Percentiles rank a stretch among this genome's conserved stretches.
Conservation (phyloP, 2,329 filamentous ascomycete species). For the Dactylonectria macrodidyma region DNA sequence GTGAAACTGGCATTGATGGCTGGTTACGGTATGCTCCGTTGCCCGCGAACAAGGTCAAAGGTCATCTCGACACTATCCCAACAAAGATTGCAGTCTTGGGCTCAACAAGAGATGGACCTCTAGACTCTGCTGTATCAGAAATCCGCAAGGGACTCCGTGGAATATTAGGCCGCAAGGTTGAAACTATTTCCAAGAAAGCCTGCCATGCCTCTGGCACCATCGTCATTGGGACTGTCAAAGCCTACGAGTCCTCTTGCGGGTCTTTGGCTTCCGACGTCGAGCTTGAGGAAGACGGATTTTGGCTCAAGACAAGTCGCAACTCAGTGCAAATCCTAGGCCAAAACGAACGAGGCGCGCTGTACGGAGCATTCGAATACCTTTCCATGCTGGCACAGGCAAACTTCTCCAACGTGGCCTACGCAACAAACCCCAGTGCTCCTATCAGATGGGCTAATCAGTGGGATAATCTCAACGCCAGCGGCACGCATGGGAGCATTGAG, state of each 20-base stretch:
- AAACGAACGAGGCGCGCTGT: conserved; percentile 78
- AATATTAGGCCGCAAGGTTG: conserved; percentile 67
- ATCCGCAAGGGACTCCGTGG: conserved; percentile 69
- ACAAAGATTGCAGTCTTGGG: conserved; percentile 68
- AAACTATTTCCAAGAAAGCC: conserved; percentile 45
- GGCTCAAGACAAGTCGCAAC: conserved; percentile 63
- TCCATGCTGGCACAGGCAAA: conserved; percentile 73
- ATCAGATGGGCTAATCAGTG: conserved; percentile 82
- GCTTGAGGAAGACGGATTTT: conserved; percentile 73
- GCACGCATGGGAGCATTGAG: conserved; percentile 69
- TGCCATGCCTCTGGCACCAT: conserved; percentile 23
- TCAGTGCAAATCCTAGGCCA: conserved; percentile 72
- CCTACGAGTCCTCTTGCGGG: conserved; percentile 30
- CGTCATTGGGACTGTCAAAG: conserved; percentile 28
- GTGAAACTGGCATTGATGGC: conserved; percentile 71
- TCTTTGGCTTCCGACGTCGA: conserved; percentile 34
- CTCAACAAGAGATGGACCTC: conserved; percentile 66
- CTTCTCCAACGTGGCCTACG: conserved; percentile 61
- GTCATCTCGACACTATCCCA: conserved; percentile 59
- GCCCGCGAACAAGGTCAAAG: conserved; percentile 40
- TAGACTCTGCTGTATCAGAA: conserved; percentile 72
- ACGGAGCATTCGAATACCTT: conserved; percentile 79
- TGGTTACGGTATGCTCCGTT: conserved; percentile 77
- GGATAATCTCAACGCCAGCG: conserved; percentile 74
- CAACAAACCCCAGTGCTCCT: conserved; percentile 70